A percentile compares a stretch with the other conserved stretches of the same genome.
phyloP scores from a whole-genome alignment of 169 alveolate species.

The Babesia microti region DNA sequence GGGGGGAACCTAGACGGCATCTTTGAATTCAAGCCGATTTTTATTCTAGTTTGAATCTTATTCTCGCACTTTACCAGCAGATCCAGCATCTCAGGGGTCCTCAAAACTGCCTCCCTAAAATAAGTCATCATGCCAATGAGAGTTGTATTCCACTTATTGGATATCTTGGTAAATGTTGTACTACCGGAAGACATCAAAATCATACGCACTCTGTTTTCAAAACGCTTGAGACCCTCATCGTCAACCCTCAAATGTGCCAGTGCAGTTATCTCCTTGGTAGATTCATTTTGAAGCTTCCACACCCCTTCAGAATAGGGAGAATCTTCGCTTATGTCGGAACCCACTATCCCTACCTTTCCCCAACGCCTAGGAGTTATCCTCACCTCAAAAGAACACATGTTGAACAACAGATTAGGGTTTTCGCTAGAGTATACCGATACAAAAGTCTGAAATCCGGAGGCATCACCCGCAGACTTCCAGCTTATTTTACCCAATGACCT shows the following conservation, averaged over 20 bases:
- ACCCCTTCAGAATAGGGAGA: constrained; percentile 78
- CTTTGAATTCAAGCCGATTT: constrained; percentile 98
- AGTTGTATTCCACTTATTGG: constrained; percentile 99
- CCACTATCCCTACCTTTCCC: constrained; percentile 19
- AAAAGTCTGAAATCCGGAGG: constrained; percentile 85
- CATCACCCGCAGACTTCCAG: constrained; percentile 83
- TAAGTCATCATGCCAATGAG: constrained; percentile 97
- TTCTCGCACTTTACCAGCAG: constrained; percentile 96
- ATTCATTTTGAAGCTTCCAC: constrained; percentile 95
- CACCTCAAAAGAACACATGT: constrained; percentile 97
- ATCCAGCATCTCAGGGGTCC: constrained; percentile 95
- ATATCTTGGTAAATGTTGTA: constrained; percentile 99
- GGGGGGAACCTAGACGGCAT: constrained; percentile 99
- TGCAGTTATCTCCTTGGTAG: constrained; percentile 96
- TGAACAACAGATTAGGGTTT: constrained; percentile 95
- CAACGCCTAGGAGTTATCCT: constrained; percentile 63
- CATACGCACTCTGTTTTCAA: constrained; percentile 93
- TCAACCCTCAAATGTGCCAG: constrained; percentile 97
- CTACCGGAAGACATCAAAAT: constrained; percentile 97
- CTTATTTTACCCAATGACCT: constrained; percentile 92
- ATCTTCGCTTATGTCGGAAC: background rate
- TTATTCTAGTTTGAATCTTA: constrained; percentile 98
- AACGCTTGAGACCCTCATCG: constrained; percentile 89
- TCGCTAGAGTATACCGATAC: constrained; percentile 97
- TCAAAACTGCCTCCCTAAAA: constrained; percentile 98